Evolutionary conservation across 139 green algal species (phyloP), one percentile per base, ranked within the genome.

Genomic region (Pycnococcus provasolii): DNA sequence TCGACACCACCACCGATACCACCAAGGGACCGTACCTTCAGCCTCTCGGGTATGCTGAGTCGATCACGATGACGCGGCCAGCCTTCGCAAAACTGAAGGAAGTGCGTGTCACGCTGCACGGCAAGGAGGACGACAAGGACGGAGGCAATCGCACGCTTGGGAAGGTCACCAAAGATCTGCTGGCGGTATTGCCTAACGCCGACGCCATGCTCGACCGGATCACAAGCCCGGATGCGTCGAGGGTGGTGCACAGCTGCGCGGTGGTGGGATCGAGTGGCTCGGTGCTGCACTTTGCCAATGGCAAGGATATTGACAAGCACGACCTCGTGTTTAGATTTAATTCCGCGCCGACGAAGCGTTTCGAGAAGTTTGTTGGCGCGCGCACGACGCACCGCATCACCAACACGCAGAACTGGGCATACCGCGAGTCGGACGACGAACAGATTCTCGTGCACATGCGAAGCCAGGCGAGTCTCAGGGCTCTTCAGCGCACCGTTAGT

Each of bases 311-410:
- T 39, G 63, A 70, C 53, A 3, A 41, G 4, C 63, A 70, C 50
- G 63, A 70, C 40, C 26, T 60, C 39, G 26, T 66, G 42, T 15
- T 66, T 45, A 41, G 60, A 41, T 66, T 66, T 42, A 70, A 70
- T 41, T 42, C 26, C 26, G 26, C 26, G 26, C 26, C 26, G 26
- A 26, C 26, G 26, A 7, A 66, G 53, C 9, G 55, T 42, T 72
- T 72, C 40, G 54, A 64, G 45, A 6, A 40, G 43, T 8, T 58
- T 5, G 67, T 66, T 4, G 67, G 67, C 15, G 41, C 7, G 9
- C 66, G 59, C 58, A 73, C 67, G 42, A 73, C 67, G 9, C 59
- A 67, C 67, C 55, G 67, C 26, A 66, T 73, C 54, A 73, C 67
- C 44, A 73, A 66, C n/a, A 61, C 44, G 3, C 54, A 73, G 67